Percentiles rank a stretch among this genome's conserved stretches.
Evolutionary conservation across 495 filamentous ascomycete species (phyloP).

Genomic region (Penicillium paxilli): DNA sequence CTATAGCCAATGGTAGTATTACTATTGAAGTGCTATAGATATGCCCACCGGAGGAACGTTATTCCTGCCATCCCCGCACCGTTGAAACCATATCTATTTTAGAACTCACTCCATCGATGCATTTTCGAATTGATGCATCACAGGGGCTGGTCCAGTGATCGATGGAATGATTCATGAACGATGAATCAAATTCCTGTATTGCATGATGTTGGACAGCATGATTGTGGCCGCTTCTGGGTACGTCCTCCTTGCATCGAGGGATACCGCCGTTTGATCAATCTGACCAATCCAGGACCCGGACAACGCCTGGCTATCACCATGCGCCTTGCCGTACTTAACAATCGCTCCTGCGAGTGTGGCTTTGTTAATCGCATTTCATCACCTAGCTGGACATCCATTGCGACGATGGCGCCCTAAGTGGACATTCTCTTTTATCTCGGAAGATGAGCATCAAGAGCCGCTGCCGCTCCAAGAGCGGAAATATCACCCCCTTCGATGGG

Average conservation of each 20-base stretch:
- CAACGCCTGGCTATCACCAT: slow-evolving; percentile 48
- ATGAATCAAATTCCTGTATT: slow-evolving; percentile 24
- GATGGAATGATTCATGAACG: slow-evolving; percentile 10
- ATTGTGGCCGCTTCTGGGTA: slow-evolving; percentile 30
- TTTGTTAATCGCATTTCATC: slow-evolving; percentile 36
- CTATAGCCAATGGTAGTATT: no score
- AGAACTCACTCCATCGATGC: no score
- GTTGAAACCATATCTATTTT: no score
- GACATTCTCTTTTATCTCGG: slow-evolving; percentile 47
- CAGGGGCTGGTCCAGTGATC: slow-evolving; percentile 1
- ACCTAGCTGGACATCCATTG: slow-evolving; percentile 27
- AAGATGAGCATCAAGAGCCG: slow-evolving; percentile 33
- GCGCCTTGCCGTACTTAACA: slow-evolving; percentile 49
- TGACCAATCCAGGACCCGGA: slow-evolving; percentile 46
- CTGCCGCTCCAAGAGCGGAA: slow-evolving; percentile 24
- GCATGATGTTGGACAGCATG: background rate
- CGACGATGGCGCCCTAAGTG: slow-evolving; percentile 46
- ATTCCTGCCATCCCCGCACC: slow-evolving; percentile 11
- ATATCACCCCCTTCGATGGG: slow-evolving; percentile 28
- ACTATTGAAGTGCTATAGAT: no score
- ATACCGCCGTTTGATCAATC: background rate
- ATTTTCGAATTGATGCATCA: background rate
- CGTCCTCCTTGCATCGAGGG: slow-evolving; percentile 6
- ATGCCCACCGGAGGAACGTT: slow-evolving; percentile 13
- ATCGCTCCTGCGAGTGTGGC: slow-evolving; percentile 44